Evolutionary conservation across 352 stramenopile genomes (phyloP), one percentile per base, ranked within the genome.

Genomic region (Pythium rhizo-oryzae): DNA sequence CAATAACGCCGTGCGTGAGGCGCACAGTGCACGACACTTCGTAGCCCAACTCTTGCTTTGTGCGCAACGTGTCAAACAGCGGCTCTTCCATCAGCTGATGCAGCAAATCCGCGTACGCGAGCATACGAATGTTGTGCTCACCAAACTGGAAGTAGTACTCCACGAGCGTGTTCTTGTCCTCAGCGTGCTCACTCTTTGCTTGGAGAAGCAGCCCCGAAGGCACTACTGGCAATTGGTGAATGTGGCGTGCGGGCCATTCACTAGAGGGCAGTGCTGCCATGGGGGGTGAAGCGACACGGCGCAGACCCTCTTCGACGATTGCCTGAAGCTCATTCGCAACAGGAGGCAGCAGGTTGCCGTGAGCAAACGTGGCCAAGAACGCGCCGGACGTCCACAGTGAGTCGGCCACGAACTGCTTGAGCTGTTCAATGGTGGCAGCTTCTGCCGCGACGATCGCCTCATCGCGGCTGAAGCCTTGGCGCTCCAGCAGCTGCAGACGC

Each of bases 41-140:
- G 73, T 97, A 97, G 2, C 89, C 90, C 4, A 97, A 75, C 62
- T 97, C 89, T 62, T 97, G 78, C 69, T 97, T 96, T 1, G 90
- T 97, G 30, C 90, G 84, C 28, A 97, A 67, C 0, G 84, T 88
- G 49, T 97, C 88, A 67, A 96, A 97, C 18, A 97, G 70, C 25
- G 90, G 90, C 59, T 97, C 90, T 49, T 94, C 88, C 88, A 97
- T 97, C 55, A 97, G 71, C 52, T 95, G 81, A 54, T 96, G 85
- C 12, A 97, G 68, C 66, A 97, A 71, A 54, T 96, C 89, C 0
- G 82, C 85, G 50, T 92, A 87, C n/a, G 87, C 87, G 33, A 93
- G 71, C 28, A 72, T 69, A 7, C 76, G 75, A 33, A 95, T 35
- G 51, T 72, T 83, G 60, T 93, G 74, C 51, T 85, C 81, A 11